Evolutionary conservation across 1,139 yeast species (phyloP).

Genomic region (Taphrina communis): DNA sequence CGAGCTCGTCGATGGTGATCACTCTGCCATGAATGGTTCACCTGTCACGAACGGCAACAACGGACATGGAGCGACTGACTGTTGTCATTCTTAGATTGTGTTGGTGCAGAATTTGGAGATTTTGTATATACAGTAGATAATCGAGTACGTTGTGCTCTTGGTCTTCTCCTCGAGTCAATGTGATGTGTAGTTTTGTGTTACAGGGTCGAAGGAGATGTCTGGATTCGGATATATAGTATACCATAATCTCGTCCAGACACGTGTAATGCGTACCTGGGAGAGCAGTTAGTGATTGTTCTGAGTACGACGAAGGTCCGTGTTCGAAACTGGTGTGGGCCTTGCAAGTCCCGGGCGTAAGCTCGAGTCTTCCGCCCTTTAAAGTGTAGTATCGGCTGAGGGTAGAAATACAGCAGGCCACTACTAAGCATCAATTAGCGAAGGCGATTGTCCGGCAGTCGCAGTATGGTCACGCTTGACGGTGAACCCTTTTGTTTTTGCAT

Average conservation of each 20-base stretch:
- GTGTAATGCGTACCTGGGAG: constrained; percentile 37
- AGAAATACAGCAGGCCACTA: constrained; percentile 30
- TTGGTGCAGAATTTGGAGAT: neutral
- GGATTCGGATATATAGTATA: too few relatives aligned
- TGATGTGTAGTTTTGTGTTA: too few relatives aligned
- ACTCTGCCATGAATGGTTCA: constrained; percentile 11
- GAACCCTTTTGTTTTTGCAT: constrained; percentile 15
- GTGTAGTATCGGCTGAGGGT: constrained; percentile 28
- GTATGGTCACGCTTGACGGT: constrained; percentile 16
- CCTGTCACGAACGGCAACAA: neutral
- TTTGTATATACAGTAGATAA: neutral
- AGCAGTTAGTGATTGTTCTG: constrained; percentile 22
- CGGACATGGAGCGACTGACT: neutral
- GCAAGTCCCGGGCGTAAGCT: constrained; percentile 31
- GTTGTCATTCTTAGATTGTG: neutral
- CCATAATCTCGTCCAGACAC: neutral
- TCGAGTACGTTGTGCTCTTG: too few relatives aligned
- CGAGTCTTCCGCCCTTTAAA: constrained; percentile 26
- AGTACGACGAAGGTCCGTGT: constrained; percentile 26
- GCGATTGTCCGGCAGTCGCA: constrained; percentile 27
- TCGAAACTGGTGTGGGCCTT: constrained; percentile 37
- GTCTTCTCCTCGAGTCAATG: too few relatives aligned
- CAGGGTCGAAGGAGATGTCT: too few relatives aligned
- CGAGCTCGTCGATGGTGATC: constrained; percentile 8
- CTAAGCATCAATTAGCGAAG: constrained; percentile 26